Evolutionary conservation across 2,329 filamentous ascomycete species (phyloP).

Genomic region (Seiridium unicorne): DNA sequence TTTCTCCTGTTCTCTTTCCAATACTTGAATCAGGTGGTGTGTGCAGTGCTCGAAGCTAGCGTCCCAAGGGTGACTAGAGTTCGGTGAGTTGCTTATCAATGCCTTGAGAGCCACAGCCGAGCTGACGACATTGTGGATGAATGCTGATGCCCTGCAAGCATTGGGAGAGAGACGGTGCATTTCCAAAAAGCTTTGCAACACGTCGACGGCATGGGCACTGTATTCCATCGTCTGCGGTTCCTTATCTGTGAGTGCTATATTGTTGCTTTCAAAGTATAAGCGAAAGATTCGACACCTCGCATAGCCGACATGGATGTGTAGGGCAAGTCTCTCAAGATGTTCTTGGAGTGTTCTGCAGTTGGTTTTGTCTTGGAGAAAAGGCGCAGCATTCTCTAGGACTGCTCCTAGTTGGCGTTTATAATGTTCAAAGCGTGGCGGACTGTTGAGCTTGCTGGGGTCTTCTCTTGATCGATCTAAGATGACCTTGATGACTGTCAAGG

Average conservation of each 20-base stretch:
- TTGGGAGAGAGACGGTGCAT: conserved; percentile 3
- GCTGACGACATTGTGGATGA: conserved; percentile 5
- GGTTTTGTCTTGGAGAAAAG: background rate
- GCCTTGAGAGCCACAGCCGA: conserved; percentile 1
- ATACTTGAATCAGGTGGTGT: background rate
- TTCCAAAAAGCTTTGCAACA: conserved; percentile 2
- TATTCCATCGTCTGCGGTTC: background rate
- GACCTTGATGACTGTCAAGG: background rate
- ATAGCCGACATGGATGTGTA: conserved; percentile 1
- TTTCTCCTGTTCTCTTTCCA: conserved; percentile 3
- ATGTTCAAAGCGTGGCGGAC: background rate
- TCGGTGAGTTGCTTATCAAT: background rate
- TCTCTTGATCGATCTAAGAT: conserved; percentile 4
- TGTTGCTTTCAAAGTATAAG: background rate
- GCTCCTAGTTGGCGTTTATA: background rate
- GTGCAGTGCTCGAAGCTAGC: conserved; percentile 3
- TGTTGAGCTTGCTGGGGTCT: background rate
- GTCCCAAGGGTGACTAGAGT: background rate
- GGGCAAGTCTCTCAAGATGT: background rate
- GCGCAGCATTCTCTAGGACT: background rate
- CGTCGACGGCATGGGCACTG: background rate
- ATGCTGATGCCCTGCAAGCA: background rate
- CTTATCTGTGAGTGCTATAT: background rate
- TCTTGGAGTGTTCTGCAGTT: background rate
- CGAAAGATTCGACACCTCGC: background rate